Evolutionary conservation across 2,329 filamentous ascomycete genomes (phyloP).

Genomic region (Colletotrichum melonis): DNA sequence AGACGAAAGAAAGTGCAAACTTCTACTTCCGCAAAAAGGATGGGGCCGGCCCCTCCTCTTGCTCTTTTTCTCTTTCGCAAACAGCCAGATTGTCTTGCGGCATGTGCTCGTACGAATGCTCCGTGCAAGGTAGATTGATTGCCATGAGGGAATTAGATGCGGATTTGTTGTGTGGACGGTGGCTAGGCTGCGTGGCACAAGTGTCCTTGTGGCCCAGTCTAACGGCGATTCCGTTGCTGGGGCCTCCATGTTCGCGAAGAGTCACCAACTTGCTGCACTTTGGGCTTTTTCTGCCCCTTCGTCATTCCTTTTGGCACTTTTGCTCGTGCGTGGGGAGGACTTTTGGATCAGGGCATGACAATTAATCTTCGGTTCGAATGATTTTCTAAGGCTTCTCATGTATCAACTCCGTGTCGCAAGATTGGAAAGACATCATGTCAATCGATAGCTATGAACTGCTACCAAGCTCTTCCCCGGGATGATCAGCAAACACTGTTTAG

Average conservation of each 20-base stretch:
- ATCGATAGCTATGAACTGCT: neutral
- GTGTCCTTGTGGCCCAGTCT: neutral
- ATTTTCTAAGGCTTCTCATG: neutral
- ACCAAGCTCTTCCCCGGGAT: constrained; percentile 2
- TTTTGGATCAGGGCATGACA: neutral
- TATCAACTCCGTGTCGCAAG: neutral
- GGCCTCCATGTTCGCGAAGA: constrained; percentile 2
- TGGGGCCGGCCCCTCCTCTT: neutral
- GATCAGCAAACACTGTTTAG: constrained; percentile 29
- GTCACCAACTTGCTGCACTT: neutral
- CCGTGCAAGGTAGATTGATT: neutral
- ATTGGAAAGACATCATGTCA: neutral
- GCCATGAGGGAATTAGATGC: neutral
- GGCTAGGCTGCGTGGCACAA: neutral
- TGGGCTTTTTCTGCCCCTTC: neutral
- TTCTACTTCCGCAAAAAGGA: neutral
- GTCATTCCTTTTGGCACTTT: neutral
- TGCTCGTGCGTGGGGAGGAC: neutral
- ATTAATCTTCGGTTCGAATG: neutral
- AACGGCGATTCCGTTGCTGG: constrained; percentile 27
- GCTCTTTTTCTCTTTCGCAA: neutral
- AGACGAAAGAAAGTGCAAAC: neutral
- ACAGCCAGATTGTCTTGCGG: neutral
- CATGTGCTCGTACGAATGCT: neutral
- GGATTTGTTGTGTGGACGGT: neutral